Evolutionary conservation across 1,284 basidiomycete genomes (phyloP).

Genomic region (Anthracocystis walkeri): DNA sequence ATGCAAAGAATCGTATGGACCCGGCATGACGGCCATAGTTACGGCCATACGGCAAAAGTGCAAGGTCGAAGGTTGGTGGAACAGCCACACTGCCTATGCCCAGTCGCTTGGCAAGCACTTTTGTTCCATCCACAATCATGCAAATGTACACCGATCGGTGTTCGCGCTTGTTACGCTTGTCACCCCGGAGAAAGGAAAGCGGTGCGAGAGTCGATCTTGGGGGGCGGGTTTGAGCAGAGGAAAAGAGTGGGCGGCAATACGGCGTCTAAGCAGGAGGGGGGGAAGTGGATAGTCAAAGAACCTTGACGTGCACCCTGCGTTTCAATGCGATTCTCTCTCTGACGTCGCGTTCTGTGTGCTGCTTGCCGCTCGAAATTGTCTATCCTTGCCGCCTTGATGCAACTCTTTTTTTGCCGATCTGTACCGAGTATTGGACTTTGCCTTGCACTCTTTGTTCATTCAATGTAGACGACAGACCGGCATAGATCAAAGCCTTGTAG

Average conservation of each 20-base stretch:
- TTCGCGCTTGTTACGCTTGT: not conserved
- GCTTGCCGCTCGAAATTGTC: too few relatives aligned
- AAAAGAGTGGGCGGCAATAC: conserved; percentile 1
- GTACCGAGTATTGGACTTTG: not conserved
- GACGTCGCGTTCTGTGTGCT: too few relatives aligned
- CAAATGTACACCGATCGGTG: conserved; percentile 8
- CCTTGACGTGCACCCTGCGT: conserved; percentile 29
- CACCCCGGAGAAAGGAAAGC: not conserved
- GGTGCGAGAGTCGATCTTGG: conserved; percentile 25
- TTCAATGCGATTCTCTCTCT: too few relatives aligned
- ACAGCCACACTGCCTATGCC: conserved; percentile 22
- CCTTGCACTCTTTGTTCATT: not conserved
- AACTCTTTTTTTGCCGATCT: not conserved
- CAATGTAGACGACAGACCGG: not conserved
- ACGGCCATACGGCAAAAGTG: not conserved
- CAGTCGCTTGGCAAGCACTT: conserved; percentile 22
- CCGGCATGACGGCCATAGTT: not conserved
- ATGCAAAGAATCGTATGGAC: not conserved
- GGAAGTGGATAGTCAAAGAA: conserved; percentile 48
- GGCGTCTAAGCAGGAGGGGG: conserved; percentile 13
- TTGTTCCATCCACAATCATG: not conserved
- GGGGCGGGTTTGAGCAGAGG: too few relatives aligned
- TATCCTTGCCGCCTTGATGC: too few relatives aligned
- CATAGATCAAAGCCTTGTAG: not conserved
- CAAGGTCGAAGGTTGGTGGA: conserved; percentile 30